Evolutionary conservation across 148 eudicot species (phyloP).

Genomic region (Suaeda aralocaspica): DNA sequence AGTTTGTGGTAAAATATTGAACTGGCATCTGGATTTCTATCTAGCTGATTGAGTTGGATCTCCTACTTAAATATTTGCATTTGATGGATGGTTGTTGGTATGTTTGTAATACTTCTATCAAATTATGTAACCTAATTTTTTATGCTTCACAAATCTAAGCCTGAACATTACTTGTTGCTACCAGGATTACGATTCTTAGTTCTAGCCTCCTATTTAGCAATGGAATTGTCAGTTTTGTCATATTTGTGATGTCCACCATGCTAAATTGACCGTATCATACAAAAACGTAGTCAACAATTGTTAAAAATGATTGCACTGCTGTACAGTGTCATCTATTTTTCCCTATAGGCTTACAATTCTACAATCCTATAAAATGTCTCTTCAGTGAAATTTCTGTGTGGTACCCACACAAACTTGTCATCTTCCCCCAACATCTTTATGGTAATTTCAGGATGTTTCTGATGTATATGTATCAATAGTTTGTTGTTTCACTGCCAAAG

Average conservation of each 20-base stretch:
- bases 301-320: too few relatives aligned
- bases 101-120: not conserved
- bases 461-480: not conserved
- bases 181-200: not conserved
- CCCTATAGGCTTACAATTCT: too few relatives aligned
- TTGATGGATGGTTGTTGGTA: not conserved
- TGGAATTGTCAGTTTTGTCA: too few relatives aligned
- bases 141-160: too few relatives aligned
- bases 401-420: not conserved
- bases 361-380: not conserved
- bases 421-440: not conserved
- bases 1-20: conserved; percentile 7
- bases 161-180: not conserved
- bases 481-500: not conserved
- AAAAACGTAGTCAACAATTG: too few relatives aligned
- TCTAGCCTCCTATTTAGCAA: too few relatives aligned
- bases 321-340: too few relatives aligned
- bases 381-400: not conserved
- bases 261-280: too few relatives aligned
- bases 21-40: not conserved
- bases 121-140: not conserved
- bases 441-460: not conserved
- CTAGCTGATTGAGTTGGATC: not conserved
- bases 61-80: not conserved
- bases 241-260: too few relatives aligned